Percentiles rank a stretch among this genome's conserved stretches.
phyloP scores from a whole-genome alignment of 2,329 filamentous ascomycete genomes.

The Monosporascus sp. region DNA sequence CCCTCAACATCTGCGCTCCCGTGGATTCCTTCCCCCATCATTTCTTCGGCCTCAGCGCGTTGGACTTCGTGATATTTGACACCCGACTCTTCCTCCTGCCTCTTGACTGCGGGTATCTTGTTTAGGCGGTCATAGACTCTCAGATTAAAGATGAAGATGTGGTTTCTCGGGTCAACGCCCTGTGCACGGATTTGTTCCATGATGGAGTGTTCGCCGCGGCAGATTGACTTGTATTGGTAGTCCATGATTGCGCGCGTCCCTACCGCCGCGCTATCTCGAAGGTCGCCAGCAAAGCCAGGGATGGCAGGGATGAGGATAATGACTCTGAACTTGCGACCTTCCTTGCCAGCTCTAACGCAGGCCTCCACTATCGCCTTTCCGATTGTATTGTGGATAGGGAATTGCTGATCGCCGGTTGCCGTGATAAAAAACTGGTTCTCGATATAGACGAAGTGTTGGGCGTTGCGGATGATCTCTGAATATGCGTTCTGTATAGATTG shows the following conservation, averaged over 20 bases:
- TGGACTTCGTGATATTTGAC: constrained; percentile 83
- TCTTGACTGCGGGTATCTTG: constrained; percentile 65
- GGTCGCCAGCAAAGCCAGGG: constrained; percentile 88
- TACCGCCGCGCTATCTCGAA: constrained; percentile 74
- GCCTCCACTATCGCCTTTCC: constrained; percentile 88
- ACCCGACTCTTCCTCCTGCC: constrained; percentile 74
- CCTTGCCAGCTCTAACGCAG: constrained; percentile 72
- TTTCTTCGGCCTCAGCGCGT: constrained; percentile 79
- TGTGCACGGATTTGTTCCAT: constrained; percentile 69
- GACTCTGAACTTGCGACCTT: constrained; percentile 81
- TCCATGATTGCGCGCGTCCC: constrained; percentile 96
- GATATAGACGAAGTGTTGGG: constrained; percentile 92
- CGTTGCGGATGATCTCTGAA: constrained; percentile 75
- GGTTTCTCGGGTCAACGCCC: constrained; percentile 69
- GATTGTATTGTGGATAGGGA: constrained; percentile 81
- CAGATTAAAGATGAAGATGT: constrained; percentile 93
- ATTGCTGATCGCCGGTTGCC: constrained; percentile 82
- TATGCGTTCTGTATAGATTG: constrained; percentile 87
- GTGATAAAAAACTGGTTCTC: constrained; percentile 99
- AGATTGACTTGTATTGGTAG: constrained; percentile 96
- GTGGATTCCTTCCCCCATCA: constrained; percentile 72
- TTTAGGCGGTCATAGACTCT: constrained; percentile 90
- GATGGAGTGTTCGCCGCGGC: constrained; percentile 85
- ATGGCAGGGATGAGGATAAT: constrained; percentile 88
- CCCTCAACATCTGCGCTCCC: constrained; percentile 43